A percentile compares a stretch with the other conserved stretches of the same genome.
These are phyloP conservation scores for Aspergillus transmontanensis DNA, from an alignment of 2,329 filamentous ascomycete species.

Conservation along the genomic window DNA sequence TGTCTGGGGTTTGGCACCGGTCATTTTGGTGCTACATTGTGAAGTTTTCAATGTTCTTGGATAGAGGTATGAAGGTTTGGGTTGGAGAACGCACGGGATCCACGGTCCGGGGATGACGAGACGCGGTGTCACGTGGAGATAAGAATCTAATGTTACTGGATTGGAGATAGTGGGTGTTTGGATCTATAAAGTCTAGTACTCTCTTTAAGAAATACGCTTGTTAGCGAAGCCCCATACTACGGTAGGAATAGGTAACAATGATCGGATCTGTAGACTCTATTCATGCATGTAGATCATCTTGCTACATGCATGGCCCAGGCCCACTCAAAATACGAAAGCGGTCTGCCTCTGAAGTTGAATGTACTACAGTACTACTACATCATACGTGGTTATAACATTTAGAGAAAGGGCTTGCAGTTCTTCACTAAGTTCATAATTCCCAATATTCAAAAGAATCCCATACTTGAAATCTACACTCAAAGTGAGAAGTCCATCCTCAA, in stretches of 20 bases:
- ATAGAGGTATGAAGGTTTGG: background rate
- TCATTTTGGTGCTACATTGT: slow-evolving; percentile 9
- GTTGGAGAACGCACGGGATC: background rate
- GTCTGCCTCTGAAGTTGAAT: no score
- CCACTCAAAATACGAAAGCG: no score
- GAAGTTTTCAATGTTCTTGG: background rate
- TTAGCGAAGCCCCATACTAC: no score
- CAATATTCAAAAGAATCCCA: no score
- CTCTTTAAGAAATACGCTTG: no score
- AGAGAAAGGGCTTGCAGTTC: no score
- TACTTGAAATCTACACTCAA: no score
- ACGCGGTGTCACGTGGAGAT: slow-evolving; percentile 27
- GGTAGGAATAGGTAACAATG: no score
- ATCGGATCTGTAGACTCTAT: background rate
- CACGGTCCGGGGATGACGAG: slow-evolving; percentile 4
- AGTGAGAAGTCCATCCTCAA: background rate
- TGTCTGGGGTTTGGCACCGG: background rate
- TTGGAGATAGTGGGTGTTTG: slow-evolving; percentile 1
- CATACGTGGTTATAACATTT: no score
- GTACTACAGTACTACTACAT: no score
- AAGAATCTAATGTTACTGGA: slow-evolving; percentile 6
- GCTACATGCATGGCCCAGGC: background rate
- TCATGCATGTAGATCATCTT: background rate
- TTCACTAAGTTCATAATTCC: no score
- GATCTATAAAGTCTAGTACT: no score